phyloP scores from a whole-genome alignment of 2,329 filamentous ascomycete genomes.

The Alternaria burnsii region DNA sequence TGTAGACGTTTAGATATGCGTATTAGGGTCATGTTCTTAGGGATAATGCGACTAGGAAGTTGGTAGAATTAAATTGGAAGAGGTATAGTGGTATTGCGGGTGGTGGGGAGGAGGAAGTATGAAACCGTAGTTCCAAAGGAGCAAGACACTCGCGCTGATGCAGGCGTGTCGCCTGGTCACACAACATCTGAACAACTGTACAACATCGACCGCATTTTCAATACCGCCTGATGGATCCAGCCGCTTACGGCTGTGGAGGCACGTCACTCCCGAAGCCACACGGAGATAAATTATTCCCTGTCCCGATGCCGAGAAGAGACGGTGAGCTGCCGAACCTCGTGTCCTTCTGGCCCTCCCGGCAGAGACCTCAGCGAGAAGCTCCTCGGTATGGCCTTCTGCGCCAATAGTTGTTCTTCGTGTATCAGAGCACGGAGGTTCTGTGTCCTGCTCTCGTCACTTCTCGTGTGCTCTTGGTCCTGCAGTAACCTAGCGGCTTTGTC shows the following conservation, averaged over 20 bases:
- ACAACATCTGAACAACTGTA: slow-evolving; percentile 10
- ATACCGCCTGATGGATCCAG: slow-evolving; percentile 3
- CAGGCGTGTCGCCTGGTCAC: slow-evolving; percentile 14
- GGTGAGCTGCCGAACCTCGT: slow-evolving; percentile 30
- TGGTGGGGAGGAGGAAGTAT: no score
- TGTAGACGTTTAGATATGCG: no score
- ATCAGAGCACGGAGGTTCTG: slow-evolving; percentile 18
- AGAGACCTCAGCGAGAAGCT: slow-evolving; percentile 16
- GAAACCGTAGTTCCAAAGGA: no score
- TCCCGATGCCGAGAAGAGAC: slow-evolving; percentile 25
- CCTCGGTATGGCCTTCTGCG: slow-evolving; percentile 2
- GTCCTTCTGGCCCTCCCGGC: slow-evolving; percentile 17
- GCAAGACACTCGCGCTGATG: neutral
- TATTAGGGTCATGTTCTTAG: no score
- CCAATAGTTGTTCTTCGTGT: slow-evolving; percentile 3
- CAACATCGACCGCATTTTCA: slow-evolving; percentile 10
- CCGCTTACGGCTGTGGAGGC: slow-evolving; percentile 11
- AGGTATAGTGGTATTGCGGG: no score
- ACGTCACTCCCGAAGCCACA: slow-evolving; percentile 23
- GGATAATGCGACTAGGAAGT: no score
- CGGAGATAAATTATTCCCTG: slow-evolving; percentile 17
- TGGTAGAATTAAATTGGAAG: no score
- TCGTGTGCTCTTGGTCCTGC: slow-evolving; percentile 31
- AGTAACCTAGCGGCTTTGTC: slow-evolving; percentile 19
- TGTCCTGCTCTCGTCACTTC: slow-evolving; percentile 18